These are phyloP conservation scores for Penicillium sp. DNA, from an alignment of 2,329 filamentous ascomycete genomes.

Conservation along the genomic window DNA sequence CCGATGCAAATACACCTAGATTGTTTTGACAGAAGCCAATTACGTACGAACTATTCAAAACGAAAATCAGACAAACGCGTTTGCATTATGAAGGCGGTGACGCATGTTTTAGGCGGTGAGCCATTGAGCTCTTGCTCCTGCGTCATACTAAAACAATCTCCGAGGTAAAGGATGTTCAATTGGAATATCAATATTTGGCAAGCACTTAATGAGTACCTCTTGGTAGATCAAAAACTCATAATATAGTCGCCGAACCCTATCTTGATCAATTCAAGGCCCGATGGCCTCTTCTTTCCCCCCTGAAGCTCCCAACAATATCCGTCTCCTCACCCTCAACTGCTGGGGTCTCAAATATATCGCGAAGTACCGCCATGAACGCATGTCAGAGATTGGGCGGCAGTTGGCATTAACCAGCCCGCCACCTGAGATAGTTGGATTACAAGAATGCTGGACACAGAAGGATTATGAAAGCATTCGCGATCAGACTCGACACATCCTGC, in stretches of 20 bases:
- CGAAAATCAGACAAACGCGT: slow-evolving; percentile 8
- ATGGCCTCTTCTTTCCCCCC: slow-evolving; percentile 20
- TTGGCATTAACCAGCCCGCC: slow-evolving; percentile 66
- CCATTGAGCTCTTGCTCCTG: background rate
- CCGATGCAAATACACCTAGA: slow-evolving; percentile 8
- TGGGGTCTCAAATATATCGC: slow-evolving; percentile 92
- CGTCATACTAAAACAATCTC: slow-evolving; percentile 3
- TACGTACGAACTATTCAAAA: background rate
- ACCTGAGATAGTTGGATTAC: slow-evolving; percentile 85
- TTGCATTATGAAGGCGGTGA: slow-evolving; percentile 3
- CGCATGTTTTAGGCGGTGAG: background rate
- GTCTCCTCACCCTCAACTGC: slow-evolving; percentile 88
- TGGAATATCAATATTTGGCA: background rate
- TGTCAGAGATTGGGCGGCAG: slow-evolving; percentile 78
- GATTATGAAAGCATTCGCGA: slow-evolving; percentile 78
- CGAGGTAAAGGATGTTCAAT: background rate
- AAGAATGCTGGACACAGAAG: slow-evolving; percentile 89
- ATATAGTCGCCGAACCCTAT: background rate
- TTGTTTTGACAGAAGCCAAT: background rate
- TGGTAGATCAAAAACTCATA: background rate
- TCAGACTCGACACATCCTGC: slow-evolving; percentile 70
- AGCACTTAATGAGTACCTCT: background rate
- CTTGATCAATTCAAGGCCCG: background rate
- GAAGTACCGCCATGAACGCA: slow-evolving; percentile 71
- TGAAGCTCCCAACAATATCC: slow-evolving; percentile 59